phyloP scores from a whole-genome alignment of 108 stramenopile genomes.

The Nannochloropsis salina region DNA sequence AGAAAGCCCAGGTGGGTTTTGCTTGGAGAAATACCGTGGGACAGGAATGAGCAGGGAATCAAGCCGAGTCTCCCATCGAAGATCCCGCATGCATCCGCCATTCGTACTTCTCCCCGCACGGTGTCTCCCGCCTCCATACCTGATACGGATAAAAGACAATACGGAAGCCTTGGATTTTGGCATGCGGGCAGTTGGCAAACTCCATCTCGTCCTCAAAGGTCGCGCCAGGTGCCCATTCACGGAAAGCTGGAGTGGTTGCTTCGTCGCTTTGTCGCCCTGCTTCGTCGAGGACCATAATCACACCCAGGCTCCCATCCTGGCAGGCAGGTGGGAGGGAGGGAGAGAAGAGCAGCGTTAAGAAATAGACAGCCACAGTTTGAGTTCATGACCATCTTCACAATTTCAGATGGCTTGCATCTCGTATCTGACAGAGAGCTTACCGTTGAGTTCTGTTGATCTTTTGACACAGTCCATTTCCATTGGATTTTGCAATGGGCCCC shows the following conservation, averaged over 20 bases:
- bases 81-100: too few species aligned
- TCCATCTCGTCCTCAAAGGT: conserved; percentile 1
- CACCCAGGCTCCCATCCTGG: neutral
- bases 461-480: neutral
- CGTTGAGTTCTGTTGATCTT: neutral
- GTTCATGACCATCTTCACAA: neutral
- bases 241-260: neutral
- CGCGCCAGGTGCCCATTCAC: neutral
- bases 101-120: too few species aligned
- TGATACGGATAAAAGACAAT: conserved; percentile 5
- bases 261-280: neutral
- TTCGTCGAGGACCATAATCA: neutral
- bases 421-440: neutral
- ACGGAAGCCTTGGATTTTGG: neutral
- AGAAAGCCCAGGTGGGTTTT: neutral
- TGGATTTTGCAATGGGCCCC: neutral
- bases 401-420: neutral
- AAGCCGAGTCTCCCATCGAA: too few species aligned
- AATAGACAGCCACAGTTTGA: neutral
- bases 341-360: too few species aligned
- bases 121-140: neutral
- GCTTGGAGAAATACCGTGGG: too few species aligned
- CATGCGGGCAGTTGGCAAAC: neutral
- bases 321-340: neutral
- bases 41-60: too few species aligned